Evolutionary conservation across 306 rosid species (phyloP), one percentile per base, ranked within the genome.

Genomic region (Carpinus fangiana): DNA sequence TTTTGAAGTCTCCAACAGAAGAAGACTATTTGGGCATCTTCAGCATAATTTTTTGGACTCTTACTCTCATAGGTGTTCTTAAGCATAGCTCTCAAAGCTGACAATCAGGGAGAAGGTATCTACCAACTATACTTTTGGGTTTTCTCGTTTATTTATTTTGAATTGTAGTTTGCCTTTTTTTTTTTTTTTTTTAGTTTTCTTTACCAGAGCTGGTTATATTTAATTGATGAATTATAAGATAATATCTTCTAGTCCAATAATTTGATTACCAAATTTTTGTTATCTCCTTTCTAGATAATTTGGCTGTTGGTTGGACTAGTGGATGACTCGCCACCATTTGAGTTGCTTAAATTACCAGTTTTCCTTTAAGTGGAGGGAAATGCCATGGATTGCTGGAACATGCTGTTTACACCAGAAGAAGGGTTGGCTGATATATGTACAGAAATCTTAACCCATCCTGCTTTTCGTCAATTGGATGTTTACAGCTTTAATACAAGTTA

Each of bases 1-100:
- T 23, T 4, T 85, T 92, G 72, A 83, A 90, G 17, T 87, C 89
- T 80, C 97, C 97, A 0, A 92, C 97, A 0, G 90, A 89, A 56
- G 83, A 80, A 23, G 97, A 92, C 84, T 92, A 92, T 86, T 78
- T 92, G 60, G 96, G 93, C 1, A 86, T 92, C 18, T 92, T 83
- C 84, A 87, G 96, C 83, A 90, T 92, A 55, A 90, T 92, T 83
- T 92, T 92, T 64, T 92, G 97, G 96, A 92, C 97, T 76, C 93
- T 92, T 12, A 74, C 90, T 43, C 96, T 92, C 68, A 87, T 86
- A 11, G 97, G 93, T 17, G 83, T 92, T 36, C 84, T 92, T 56
- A 92, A 92, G 80, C 78, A 84, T 92, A 41, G 93, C 96, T 43
- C 82, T 90, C 73, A 82, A 64, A 80, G 97, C 97, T 0, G 90